Evolutionary conservation across 345 rosid species (phyloP), one percentile per base, ranked within the genome.

Genomic region (Balakata baccata): DNA sequence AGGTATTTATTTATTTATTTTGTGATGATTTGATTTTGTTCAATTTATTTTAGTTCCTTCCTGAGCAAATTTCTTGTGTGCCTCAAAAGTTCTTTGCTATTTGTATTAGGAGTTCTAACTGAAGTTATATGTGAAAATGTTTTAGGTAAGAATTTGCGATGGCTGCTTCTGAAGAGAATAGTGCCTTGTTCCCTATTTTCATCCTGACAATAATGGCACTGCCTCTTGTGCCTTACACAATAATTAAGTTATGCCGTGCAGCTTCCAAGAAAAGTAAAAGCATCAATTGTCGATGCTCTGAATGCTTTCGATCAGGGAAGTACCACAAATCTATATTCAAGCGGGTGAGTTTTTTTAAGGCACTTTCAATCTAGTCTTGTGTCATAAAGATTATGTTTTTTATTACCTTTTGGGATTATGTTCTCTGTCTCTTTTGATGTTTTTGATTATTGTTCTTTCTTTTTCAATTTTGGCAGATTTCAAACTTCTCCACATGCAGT

Each of bases 181-280:
- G 94, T 74, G 86, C 92, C 0, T 65, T 93, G 87, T 96, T 96
- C 84, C 99, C 99, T 6, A 96, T 93, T 77, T 96, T 96, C 77
- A 89, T 96, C 69, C 85, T 96, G 86, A 96, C 99, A 51, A 91
- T 93, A 62, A 89, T 93, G 97, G 97, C 98, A 45, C 83, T 93
- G 70, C 97, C 98, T 39, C 72, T 93, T 62, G 94, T 96, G 84
- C 99, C 98, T 45, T 93, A 91, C 59, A 96, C 98, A 0, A 74
- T 93, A 65, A 77, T 81, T 50, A 91, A 90, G 82, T 74, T 95
- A 72, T 90, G 91, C 77, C 84, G 74, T 53, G 97, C 95, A 71
- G 86, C 89, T 70, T 84, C 96, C 0, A 89, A 82, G 78, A 90
- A 96, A 71, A 77, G 81, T 45, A 90, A 86, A 90, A 89, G 61